Base-by-base conservation (phyloP, 768 basidiomycete species). In the Lentinula sp. region DNA sequence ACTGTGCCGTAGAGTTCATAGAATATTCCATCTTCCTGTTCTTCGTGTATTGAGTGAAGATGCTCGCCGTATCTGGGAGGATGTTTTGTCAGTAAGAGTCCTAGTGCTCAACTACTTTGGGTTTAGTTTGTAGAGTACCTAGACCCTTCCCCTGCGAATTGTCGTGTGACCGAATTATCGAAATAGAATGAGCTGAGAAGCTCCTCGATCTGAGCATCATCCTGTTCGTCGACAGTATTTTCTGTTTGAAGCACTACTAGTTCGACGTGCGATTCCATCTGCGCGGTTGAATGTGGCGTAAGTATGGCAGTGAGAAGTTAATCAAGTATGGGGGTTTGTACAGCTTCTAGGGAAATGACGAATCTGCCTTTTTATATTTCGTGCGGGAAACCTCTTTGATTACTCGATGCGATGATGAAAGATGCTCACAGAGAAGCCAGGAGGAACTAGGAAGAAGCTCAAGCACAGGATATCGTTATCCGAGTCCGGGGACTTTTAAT, bases 181-280 rank as follows among this genome's bases (percentile, higher is more conserved):
- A 59, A 59, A 23, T 59, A 59, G 28, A 59, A 59, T 6, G 57
- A 59, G 7, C 45, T 59, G 57, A 59, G 57, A 32, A 59, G 43
- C n/a, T 59, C 57, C 33, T 59, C 45, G 10, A 59, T 59, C n/a
- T 59, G 43, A 35, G 45, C 3, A 28, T 59, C 57, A n/a, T 59
- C 57, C 5, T 59, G 45, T n/a, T 59, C 57, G 12, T 28, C 39
- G 18, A 16, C 3, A 32, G 41, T 23, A 3, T 23, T 3, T 28
- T 28, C 28, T 0, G 43, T 45, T 12, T 48, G 46, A 20, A 48
- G 46, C 18, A 8, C 20, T 48, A 48, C 46, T 48, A 43, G 42
- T 16, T 48, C 46, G 20, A 48, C 46, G 46, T 48, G 46, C 5
- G 15, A 32, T 51, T 33, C 50, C 32, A 51, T 33, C 35, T 51